phyloP scores from a whole-genome alignment of 2,329 filamentous ascomycete species.

The Colletotrichum orbiculare region DNA sequence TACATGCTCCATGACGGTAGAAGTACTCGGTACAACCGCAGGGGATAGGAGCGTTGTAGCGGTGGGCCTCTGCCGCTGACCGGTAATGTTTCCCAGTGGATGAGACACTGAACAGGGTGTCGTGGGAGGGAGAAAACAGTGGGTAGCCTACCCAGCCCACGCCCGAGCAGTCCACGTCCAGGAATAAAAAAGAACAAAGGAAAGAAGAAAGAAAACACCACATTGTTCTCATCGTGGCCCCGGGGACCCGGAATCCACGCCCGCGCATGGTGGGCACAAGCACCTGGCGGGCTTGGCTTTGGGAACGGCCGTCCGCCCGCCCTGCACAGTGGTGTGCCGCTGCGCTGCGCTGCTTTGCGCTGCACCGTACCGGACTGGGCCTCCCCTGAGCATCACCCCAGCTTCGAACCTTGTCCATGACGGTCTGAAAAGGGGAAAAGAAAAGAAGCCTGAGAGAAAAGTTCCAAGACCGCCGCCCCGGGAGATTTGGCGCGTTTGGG shows the following conservation, averaged over 20 bases:
- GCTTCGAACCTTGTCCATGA: conserved; percentile 1
- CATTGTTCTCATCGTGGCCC: conserved; percentile 12
- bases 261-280: conserved; percentile 22
- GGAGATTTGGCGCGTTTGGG: conserved; percentile 34
- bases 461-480: conserved; percentile 33
- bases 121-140: not conserved
- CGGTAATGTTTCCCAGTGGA: conserved; percentile 35
- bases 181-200: conserved; percentile 3
- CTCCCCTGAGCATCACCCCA: conserved; percentile 7
- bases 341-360: too few relatives aligned
- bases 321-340: too few relatives aligned
- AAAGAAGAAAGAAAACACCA: not conserved
- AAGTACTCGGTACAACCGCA: too few relatives aligned
- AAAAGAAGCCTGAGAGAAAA: conserved; percentile 6
- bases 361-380: not conserved
- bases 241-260: conserved; percentile 29
- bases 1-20: too few relatives aligned
- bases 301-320: not conserved
- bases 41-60: conserved; percentile 7
- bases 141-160: not conserved
- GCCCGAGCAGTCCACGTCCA: too few relatives aligned
- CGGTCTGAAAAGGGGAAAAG: not conserved
- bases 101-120: conserved; percentile 1
- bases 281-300: conserved; percentile 5
- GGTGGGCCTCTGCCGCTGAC: conserved; percentile 9